phyloP scores from a whole-genome alignment of 305 asterid species.

The Petunia hybrid region DNA sequence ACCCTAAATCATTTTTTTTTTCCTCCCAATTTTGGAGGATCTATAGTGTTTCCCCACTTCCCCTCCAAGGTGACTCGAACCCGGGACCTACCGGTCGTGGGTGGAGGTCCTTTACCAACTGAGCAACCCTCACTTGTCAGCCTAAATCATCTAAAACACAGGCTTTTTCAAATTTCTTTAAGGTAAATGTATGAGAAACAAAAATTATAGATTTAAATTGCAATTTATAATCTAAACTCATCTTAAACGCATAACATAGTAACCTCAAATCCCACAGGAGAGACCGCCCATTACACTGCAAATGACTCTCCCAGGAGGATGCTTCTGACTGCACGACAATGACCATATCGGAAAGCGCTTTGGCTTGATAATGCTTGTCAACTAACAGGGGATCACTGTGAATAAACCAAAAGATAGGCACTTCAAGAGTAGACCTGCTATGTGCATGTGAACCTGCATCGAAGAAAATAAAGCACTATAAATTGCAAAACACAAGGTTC shows the following conservation, averaged over 20 bases:
- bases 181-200: constrained; percentile 19
- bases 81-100: too few relatives aligned
- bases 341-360: constrained; percentile 97
- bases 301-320: constrained; percentile 97
- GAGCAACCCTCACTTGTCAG: neutral
- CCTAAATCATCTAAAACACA: constrained; percentile 3
- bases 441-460: constrained; percentile 89
- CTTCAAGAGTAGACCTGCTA: constrained; percentile 91
- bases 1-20: neutral
- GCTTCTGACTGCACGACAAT: constrained; percentile 97
- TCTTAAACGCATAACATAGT: constrained; percentile 34
- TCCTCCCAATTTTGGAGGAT: too few relatives aligned
- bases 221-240: constrained; percentile 24
- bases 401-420: constrained; percentile 97
- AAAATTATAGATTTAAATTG: constrained; percentile 10
- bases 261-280: constrained; percentile 95
- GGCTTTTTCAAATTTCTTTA: neutral
- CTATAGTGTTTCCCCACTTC: too few relatives aligned
- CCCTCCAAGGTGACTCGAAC: too few relatives aligned
- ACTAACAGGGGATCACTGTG: constrained; percentile 87
- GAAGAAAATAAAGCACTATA: constrained; percentile 22
- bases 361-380: constrained; percentile 97
- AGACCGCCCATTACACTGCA: constrained; percentile 91
- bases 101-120: too few relatives aligned
- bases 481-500: constrained; percentile 20